Conservation (phyloP, 1,284 basidiomycete genomes). For the Moesziomyces aphidis region DNA sequence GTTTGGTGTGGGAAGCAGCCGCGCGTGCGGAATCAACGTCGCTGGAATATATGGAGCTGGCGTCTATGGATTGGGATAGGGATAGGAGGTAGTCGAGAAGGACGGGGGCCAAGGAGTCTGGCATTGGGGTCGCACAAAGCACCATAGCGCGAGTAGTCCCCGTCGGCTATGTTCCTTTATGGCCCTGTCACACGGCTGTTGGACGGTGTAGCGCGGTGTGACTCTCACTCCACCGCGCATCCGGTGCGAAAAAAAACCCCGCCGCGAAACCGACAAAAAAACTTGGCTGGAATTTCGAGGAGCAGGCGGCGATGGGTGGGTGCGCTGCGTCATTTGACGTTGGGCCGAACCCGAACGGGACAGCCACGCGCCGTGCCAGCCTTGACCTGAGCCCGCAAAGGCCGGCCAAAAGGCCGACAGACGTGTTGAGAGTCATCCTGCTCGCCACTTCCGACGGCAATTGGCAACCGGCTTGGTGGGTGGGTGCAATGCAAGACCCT, state of each 20-base stretch:
- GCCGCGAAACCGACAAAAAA: not conserved
- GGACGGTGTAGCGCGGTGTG: no score
- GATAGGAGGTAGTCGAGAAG: not conserved
- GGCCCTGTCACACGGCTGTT: no score
- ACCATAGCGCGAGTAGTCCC: no score
- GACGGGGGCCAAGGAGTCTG: not conserved
- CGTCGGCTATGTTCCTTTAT: no score
- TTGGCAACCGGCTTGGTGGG: not conserved
- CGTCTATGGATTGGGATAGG: not conserved
- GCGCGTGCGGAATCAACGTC: not conserved
- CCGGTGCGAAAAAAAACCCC: no score
- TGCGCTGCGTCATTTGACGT: conserved; percentile 7
- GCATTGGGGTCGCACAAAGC: no score
- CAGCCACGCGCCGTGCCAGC: not conserved
- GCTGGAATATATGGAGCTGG: not conserved
- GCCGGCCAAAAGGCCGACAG: not conserved
- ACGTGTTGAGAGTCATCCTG: not conserved
- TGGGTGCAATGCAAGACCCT: no score
- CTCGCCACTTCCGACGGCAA: not conserved
- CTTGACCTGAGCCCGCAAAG: not conserved
- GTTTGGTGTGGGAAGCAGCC: not conserved
- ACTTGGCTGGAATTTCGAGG: not conserved
- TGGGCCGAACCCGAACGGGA: not conserved
- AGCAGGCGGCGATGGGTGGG: no score
- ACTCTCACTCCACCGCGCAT: no score